Evolutionary conservation across 768 basidiomycete genomes (phyloP).

Genomic region (Gelatoporia subvermispora): DNA sequence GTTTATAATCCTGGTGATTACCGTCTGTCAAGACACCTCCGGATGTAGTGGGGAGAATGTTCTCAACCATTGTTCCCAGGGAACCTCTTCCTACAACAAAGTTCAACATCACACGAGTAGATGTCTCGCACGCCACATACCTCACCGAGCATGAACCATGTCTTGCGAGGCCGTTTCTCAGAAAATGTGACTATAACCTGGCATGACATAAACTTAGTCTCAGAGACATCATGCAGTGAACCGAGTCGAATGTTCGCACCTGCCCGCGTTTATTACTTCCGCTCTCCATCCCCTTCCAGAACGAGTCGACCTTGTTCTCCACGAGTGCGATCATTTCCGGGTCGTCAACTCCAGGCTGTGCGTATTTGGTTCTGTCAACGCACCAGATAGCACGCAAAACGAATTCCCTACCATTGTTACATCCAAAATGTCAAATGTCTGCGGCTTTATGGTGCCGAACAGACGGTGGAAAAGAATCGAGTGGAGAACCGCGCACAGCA

Average conservation of each 20-base stretch:
- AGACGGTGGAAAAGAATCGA: conserved; percentile 79
- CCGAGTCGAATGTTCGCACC: conserved; percentile 35
- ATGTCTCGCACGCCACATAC: conserved; percentile 31
- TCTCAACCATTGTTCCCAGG: conserved; percentile 81
- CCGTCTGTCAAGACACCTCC: background rate
- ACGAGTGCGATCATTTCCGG: conserved; percentile 66
- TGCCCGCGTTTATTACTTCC: conserved; percentile 61
- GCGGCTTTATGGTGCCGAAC: conserved; percentile 75
- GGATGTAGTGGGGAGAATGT: conserved; percentile 5
- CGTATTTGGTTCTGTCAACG: background rate
- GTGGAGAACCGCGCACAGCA: conserved; percentile 72
- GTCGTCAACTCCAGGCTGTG: conserved; percentile 71
- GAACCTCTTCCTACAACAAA: conserved; percentile 60
- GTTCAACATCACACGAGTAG: conserved; percentile 18
- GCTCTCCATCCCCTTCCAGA: conserved; percentile 75
- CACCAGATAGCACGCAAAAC: background rate
- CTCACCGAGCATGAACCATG: conserved; percentile 54
- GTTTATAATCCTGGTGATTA: conserved; percentile 62
- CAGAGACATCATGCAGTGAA: too few relatives aligned
- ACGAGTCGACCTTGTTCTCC: conserved; percentile 69
- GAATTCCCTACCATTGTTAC: conserved; percentile 66
- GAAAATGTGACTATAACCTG: conserved; percentile 74
- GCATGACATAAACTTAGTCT: background rate
- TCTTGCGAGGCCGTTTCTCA: conserved; percentile 71
- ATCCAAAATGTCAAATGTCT: conserved; percentile 74